These are phyloP conservation scores for Triticum dicoccoides DNA, from an alignment of 176 grass and related monocot species.

Conservation along the genomic window DNA sequence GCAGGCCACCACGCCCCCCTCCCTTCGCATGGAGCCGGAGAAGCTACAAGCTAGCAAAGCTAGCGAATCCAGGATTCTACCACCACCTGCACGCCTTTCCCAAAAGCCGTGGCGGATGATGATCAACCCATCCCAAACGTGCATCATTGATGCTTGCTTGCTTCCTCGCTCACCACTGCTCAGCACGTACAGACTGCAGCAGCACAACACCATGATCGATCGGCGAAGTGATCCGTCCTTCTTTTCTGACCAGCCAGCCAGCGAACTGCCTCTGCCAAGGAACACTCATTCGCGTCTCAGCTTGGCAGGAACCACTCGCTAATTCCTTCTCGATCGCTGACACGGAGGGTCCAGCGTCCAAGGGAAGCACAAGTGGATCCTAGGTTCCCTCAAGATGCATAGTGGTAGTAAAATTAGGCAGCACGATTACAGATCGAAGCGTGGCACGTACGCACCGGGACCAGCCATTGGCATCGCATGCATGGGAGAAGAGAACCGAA, in stretches of 20 bases:
- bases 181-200: background rate
- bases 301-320: background rate
- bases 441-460: background rate
- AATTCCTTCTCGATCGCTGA: background rate
- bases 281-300: background rate
- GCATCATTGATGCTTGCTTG: slow-evolving; percentile 18
- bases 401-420: background rate
- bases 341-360: background rate
- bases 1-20: background rate
- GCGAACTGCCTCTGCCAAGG: background rate
- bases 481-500: background rate
- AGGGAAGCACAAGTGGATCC: background rate
- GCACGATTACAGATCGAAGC: background rate
- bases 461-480: background rate
- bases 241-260: background rate
- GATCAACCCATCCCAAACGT: slow-evolving; percentile 18
- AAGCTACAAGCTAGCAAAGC: background rate
- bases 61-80: slow-evolving; percentile 24
- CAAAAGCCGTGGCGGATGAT: slow-evolving; percentile 31
- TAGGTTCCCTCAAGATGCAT: background rate
- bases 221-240: background rate
- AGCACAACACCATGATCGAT: background rate
- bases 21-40: background rate
- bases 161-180: no score
- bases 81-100: slow-evolving; percentile 21